Base-by-base conservation (phyloP, 2,329 filamentous ascomycete genomes). In the Aspergillus sp. region DNA sequence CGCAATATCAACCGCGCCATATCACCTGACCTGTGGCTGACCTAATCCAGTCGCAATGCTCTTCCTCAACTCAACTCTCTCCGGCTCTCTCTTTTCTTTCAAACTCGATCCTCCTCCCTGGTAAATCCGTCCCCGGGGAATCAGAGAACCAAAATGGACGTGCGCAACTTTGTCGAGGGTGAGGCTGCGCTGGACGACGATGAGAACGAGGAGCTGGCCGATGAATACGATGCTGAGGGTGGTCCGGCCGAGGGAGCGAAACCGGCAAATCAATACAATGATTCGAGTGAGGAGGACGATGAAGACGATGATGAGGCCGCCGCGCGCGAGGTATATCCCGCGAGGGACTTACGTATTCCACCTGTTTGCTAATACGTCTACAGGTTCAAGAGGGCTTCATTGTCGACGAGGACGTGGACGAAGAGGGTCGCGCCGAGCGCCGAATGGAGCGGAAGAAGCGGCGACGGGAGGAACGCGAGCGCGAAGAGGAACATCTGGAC, bases 331-430 rank as follows among this genome's bases (percentile, higher is more conserved):
- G 83, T 91, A 64, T 49, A 69, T 39, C 17, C 20, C 16, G 8
- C 11, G 8, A 16, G 19, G n/a, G n/a, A n/a, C n/a, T n/a, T n/a
- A n/a, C n/a, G n/a, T n/a, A n/a, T n/a, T n/a, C n/a, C n/a, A n/a
- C n/a, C n/a, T n/a, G n/a, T n/a, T n/a, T n/a, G n/a, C n/a, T n/a
- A n/a, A n/a, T n/a, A n/a, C n/a, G n/a, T n/a, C 8, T 8, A 15
- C 50, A 94, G 86, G 75, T 93, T 44, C 83, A 83, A 32, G 86
- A 93, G 67, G 89, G 88, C 15, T 98, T 96, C 64, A 95, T 98
- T 45, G 86, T 93, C 42, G 86, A 93, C 51, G 88, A 94, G 52
- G 86, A 89, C 40, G 82, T 86, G 47, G 81, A 86, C 34, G 82
- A 84, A 39, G 82, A 81, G 32, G 80, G 72, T 32, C 74, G 72